These are phyloP conservation scores for Pseudomassariella vexata DNA, from an alignment of 2,329 filamentous ascomycete species.

Conservation along the genomic window DNA sequence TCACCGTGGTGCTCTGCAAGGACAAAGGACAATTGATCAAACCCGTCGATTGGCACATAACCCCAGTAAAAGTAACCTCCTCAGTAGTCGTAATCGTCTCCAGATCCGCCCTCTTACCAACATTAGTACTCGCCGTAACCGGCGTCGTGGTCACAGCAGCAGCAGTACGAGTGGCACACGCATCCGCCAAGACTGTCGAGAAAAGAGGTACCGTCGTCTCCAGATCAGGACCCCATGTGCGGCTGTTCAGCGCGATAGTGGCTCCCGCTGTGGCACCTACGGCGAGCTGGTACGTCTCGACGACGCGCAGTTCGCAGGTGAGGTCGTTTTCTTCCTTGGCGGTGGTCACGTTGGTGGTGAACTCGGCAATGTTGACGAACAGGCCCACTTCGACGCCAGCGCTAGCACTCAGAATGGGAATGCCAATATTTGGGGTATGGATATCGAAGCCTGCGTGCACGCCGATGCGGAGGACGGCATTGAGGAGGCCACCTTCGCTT, in stretches of 20 bases:
- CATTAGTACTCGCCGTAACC: not conserved
- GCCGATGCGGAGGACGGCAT: constrained; percentile 40
- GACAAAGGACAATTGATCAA: constrained; percentile 45
- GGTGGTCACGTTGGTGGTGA: constrained; percentile 44
- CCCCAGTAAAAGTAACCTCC: constrained; percentile 34
- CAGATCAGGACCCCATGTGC: constrained; percentile 45
- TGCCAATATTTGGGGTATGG: constrained; percentile 11
- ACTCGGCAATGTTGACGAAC: constrained; percentile 47
- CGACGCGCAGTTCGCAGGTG: constrained; percentile 37
- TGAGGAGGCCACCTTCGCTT: constrained; percentile 34
- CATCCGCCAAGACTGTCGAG: constrained; percentile 41
- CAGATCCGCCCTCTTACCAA: constrained; percentile 15
- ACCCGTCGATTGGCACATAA: constrained; percentile 34
- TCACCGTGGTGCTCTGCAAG: constrained; percentile 37
- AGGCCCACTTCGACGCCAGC: constrained; percentile 42
- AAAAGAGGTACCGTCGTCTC: constrained; percentile 43
- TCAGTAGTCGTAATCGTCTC: constrained; percentile 34
- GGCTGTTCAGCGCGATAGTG: constrained; percentile 33
- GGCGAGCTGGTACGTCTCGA: constrained; percentile 44
- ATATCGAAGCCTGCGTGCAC: constrained; percentile 37
- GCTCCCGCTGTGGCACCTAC: constrained; percentile 50
- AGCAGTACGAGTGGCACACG: constrained; percentile 30
- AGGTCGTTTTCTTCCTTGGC: constrained; percentile 22
- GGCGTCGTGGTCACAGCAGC: constrained; percentile 12
- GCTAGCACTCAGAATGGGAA: constrained; percentile 22